Base-by-base conservation (phyloP, 2,329 filamentous ascomycete genomes). In the Cladophialophora immunda region DNA sequence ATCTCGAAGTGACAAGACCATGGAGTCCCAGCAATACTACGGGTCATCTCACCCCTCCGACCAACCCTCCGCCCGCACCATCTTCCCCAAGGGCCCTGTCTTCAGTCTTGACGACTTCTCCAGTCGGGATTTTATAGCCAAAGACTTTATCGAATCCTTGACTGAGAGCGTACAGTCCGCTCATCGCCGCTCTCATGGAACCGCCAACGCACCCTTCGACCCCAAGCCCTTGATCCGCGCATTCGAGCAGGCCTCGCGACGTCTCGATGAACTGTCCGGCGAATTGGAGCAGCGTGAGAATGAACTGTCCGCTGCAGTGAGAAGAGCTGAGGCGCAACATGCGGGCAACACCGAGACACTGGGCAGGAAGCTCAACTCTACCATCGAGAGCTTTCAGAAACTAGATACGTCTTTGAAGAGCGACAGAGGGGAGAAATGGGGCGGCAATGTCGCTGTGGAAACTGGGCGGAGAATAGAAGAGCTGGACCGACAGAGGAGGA, bases 151-250 rank as follows among this genome's bases (percentile, higher is more conserved):
- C 74, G 96, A 99, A 78, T 88, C 90, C 59, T 89, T 99, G 65
- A 95, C 94, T 58, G 94, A 98, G 70, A 91, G 85, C 73, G 92
- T 93, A 25, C 87, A 93, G 38, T 90, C 92, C n/a, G 84, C 86
- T 25, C 92, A 90, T 75, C 92, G 95, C 62, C 90, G 92, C 67
- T 97, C 94, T 15, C 72, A 73, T 64, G 73, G 67, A 74, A 30
- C 58, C 34, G 29, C 58, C 30, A 79, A 77, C 62, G 70, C 83
- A 82, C 68, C 84, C 83, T 99, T 99, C 81, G 95, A 99, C 75
- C 93, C 95, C 0, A 99, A 99, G 80, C 96, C 95, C 34, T 84
- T 99, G 73, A 99, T 99, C 75, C 90, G 95, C 67, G 94, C 93
- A 1, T 99, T 99, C 78, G 95, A 99, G 77, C 83, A 88, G 77